These are phyloP conservation scores for Lactarius vividus DNA, from an alignment of 768 basidiomycete genomes.

Conservation along the genomic window DNA sequence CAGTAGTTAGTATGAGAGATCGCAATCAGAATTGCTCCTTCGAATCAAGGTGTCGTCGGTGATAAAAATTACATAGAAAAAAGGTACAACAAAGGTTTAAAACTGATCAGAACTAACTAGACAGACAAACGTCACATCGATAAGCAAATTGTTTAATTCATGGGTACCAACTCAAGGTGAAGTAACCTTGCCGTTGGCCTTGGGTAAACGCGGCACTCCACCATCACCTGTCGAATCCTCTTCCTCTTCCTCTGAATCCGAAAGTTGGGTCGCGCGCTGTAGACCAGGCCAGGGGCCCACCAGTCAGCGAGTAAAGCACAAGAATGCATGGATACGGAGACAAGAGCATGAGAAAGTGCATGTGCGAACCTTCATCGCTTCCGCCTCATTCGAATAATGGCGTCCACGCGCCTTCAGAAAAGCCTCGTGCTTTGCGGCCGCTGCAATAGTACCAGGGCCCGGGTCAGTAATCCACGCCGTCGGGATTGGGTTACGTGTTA, in stretches of 20 bases:
- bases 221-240: constrained; percentile 37
- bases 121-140: not conserved
- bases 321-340: constrained; percentile 10
- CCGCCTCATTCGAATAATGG: constrained; percentile 89
- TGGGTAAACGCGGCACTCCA: not conserved
- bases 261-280: constrained; percentile 62
- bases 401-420: constrained; percentile 78
- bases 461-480: not conserved
- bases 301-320: constrained; percentile 24
- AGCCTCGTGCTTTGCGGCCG: constrained; percentile 76
- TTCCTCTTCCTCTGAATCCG: constrained; percentile 64
- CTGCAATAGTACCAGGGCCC: constrained; percentile 39
- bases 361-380: constrained; percentile 79
- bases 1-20: not conserved
- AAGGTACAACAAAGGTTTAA: not conserved
- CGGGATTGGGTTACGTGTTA: constrained; percentile 23
- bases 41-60: not conserved
- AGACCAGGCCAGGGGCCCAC: constrained; percentile 7
- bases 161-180: not conserved
- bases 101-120: not conserved
- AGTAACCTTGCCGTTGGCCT: constrained; percentile 11
- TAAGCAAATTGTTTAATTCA: constrained; percentile 7
- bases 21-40: not conserved
- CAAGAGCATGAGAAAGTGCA: constrained; percentile 1
- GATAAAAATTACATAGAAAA: not conserved